Conservation (phyloP, 257 asterid species). For the Solanum peruvianum region DNA sequence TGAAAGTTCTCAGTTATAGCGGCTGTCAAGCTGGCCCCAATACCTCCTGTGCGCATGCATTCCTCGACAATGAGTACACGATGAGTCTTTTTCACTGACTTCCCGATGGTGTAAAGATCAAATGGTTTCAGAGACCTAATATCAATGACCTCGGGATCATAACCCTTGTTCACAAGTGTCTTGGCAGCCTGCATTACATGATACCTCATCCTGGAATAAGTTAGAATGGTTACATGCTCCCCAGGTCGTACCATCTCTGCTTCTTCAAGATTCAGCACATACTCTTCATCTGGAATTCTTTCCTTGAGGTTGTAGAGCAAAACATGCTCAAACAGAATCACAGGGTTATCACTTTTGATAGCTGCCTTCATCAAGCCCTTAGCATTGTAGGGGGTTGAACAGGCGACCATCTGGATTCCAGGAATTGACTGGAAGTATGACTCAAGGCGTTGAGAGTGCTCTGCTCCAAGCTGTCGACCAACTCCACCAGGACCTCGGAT, state of each 20-base stretch:
- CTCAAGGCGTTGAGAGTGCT: conserved; percentile 82
- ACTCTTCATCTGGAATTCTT: conserved; percentile 77
- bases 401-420: conserved; percentile 82
- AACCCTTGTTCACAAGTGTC: conserved; percentile 65
- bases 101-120: conserved; percentile 67
- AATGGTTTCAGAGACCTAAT: conserved; percentile 79
- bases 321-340: conserved; percentile 73
- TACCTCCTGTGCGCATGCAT: conserved; percentile 96
- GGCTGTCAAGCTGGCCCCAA: conserved; percentile 77
- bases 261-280: conserved; percentile 56
- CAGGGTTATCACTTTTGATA: conserved; percentile 72
- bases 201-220: conserved; percentile 83
- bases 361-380: conserved; percentile 87
- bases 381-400: conserved; percentile 78
- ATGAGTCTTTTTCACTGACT: conserved; percentile 76
- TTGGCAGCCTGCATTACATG: conserved; percentile 89
- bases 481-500: conserved; percentile 95
- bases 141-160: conserved; percentile 81
- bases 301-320: conserved; percentile 74
- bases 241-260: conserved; percentile 89
- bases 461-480: conserved; percentile 89
- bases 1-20: conserved; percentile 62
- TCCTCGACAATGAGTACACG: conserved; percentile 74
- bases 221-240: conserved; percentile 58
- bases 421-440: conserved; percentile 82